These are phyloP conservation scores for Stagonosporopsis chrysanthemi DNA, from an alignment of 2,329 filamentous ascomycete genomes.

Conservation along the genomic window DNA sequence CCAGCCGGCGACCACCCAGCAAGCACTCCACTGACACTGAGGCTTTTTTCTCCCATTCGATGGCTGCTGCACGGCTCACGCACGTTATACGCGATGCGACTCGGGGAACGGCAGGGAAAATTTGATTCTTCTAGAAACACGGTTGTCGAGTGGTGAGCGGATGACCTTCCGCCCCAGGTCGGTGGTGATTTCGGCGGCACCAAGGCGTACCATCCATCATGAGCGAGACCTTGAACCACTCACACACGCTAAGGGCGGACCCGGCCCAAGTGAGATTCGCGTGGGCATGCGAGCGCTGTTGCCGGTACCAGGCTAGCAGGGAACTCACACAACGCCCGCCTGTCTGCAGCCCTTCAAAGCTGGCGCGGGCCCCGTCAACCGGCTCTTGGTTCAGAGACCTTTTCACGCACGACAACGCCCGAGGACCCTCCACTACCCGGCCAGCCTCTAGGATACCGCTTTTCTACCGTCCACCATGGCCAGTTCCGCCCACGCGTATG, in stretches of 20 bases:
- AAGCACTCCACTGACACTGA: conserved; percentile 11
- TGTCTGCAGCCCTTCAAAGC: conserved; percentile 39
- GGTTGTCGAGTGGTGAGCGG: conserved; percentile 10
- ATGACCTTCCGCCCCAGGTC: conserved; percentile 17
- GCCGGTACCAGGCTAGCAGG: conserved; percentile 32
- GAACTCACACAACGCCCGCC: conserved; percentile 34
- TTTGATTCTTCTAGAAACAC: conserved; percentile 24
- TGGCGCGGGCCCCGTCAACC: conserved; percentile 26
- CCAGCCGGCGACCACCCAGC: conserved; percentile 12
- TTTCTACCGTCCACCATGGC: conserved; percentile 26
- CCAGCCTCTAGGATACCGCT: conserved; percentile 21
- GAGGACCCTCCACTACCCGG: conserved; percentile 16
- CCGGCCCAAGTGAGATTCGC: conserved; percentile 30
- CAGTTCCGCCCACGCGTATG: conserved; percentile 35
- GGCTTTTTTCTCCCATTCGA: conserved; percentile 18
- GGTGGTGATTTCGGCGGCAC: conserved; percentile 28
- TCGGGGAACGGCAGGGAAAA: conserved; percentile 17
- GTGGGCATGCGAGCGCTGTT: conserved; percentile 25
- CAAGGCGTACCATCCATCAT: conserved; percentile 15
- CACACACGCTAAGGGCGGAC: conserved; percentile 30
- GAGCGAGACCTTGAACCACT: conserved; percentile 21
- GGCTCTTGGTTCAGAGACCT: conserved; percentile 21
- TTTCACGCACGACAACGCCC: conserved; percentile 31
- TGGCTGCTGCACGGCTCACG: not conserved
- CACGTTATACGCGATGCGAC: conserved; percentile 5